Base-by-base conservation (phyloP, 345 rosid species). In the Litchi chinensis region DNA sequence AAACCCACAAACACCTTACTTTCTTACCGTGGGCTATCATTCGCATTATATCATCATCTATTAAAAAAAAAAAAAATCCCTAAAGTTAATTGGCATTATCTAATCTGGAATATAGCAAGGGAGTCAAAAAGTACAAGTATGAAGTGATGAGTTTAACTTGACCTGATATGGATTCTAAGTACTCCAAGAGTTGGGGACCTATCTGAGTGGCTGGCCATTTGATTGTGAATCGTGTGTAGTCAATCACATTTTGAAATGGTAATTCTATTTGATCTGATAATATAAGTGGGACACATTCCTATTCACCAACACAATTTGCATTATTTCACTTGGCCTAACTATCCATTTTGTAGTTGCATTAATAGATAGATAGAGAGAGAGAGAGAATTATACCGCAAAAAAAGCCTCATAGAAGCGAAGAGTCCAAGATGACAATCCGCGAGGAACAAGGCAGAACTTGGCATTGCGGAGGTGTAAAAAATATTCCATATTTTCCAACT, bases 381-480 rank as follows among this genome's bases (percentile, higher is more conserved):
- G 69, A 43, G 68, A 79, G 59, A 96, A 26, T 26, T 26, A 26
- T 26, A 26, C 99, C 97, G 90, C 97, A 89, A 96, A 94, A 80
- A 88, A 96, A 0, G 98, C 90, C 82, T 96, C 98, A 6, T 94
- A 96, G 79, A 96, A 94, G 75, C 99, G 90, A 83, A 94, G 98
- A 3, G 99, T 96, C 99, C 99, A 94, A 16, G 98, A 96, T 83
- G 99, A 96, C 80, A 92, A 97, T 69, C 99, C 98, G 13, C 98
- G 92, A 24, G 99, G 99, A 73, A 97, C 97, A 32, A 94, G 94
- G 83, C 99, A 96, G 86, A 96, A 96, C 86, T 91, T 96, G 60
- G 99, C 95, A 77, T 91, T 88, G 75, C 92, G 89, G 50, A 96
- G 85, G 87, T 96, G 98, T 78, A 91, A 88, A 86, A 96, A 96